Evolutionary conservation across 169 alveolate species (phyloP), one percentile per base, ranked within the genome.

Genomic region (Miamiensis avidus): DNA sequence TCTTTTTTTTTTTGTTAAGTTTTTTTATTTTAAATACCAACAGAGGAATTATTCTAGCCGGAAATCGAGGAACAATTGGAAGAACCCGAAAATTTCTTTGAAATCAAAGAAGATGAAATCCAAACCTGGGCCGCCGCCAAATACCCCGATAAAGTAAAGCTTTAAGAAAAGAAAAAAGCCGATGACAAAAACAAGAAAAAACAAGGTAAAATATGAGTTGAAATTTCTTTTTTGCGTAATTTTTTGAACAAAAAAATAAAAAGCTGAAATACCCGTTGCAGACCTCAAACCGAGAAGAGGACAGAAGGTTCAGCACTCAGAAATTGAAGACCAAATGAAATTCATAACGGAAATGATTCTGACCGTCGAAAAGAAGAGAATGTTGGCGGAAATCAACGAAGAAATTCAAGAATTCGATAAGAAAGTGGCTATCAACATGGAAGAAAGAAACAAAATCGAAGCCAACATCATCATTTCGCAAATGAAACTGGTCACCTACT

Each of bases 31-130:
- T n/a, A n/a, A n/a, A n/a, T n/a, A n/a, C n/a, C n/a, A n/a, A n/a
- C n/a, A 0, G 96, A 91, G 64, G 86, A 83, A 76, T 76, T 90
- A n/a, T 95, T 93, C 76, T 91, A 89, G 64, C 95, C 96, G 69
- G 79, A 90, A n/a, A 90, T 94, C 76, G 92, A 94, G 72, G 93
- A 92, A 27, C 85, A 85, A 34, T 83, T 93, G 29, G 96, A 92
- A 77, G 93, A 92, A 76, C 96, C 95, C 20, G 95, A 94, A 65
- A 91, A 90, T 49, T 90, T 88, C 87, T 91, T 89, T 86, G 95
- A 95, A 65, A 93, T 96, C 29, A 88, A 89, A 0, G 97, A 93
- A 64, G 89, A 93, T 64, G 95, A 96, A 76, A 90, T 96, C n/a
- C 26, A 49, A 49, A 20, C 69, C 20, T 49, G 75, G 15, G 76